A percentile compares a stretch with the other conserved stretches of the same genome.
Evolutionary conservation across 164 flowering plant genomes (phyloP).

Genomic region (Cinnamomum chago): DNA sequence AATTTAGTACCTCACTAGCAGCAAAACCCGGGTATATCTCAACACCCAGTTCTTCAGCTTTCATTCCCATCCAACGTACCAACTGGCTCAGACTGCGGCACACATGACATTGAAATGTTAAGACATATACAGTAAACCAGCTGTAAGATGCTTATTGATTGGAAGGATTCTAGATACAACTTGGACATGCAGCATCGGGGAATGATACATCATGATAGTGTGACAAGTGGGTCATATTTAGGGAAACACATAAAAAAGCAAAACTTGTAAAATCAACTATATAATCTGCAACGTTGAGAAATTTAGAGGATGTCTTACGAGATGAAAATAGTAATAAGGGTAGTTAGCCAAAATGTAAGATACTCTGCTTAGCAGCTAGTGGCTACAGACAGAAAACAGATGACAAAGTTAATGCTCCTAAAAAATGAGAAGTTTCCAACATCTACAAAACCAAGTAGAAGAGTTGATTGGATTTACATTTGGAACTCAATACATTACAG

Average conservation of each 20-base stretch:
- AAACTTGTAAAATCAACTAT: not conserved
- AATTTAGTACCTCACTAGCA: constrained; percentile 76
- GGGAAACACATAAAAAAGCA: not conserved
- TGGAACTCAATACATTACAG: not conserved
- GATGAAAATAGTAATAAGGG: not conserved
- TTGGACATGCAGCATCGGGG: not conserved
- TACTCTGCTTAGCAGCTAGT: not conserved
- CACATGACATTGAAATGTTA: not conserved
- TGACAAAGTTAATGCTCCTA: not conserved
- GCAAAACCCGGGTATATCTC: constrained; percentile 98
- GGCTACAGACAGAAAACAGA: not conserved
- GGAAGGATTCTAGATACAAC: not conserved
- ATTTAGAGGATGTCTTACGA: not conserved
- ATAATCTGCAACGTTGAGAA: not conserved
- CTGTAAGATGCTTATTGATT: not conserved
- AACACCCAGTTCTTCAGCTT: constrained; percentile 94
- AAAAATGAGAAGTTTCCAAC: not conserved
- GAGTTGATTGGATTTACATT: not conserved
- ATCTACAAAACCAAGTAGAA: not conserved
- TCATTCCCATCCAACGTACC: constrained; percentile 83
- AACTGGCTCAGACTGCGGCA: constrained; percentile 77
- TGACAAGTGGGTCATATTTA: not conserved
- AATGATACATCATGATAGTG: not conserved
- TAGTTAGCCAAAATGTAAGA: not conserved
- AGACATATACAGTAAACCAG: not conserved